phyloP scores from a whole-genome alignment of 2,329 filamentous ascomycete species.

The Nothophaeocryptopus gaeumannii region DNA sequence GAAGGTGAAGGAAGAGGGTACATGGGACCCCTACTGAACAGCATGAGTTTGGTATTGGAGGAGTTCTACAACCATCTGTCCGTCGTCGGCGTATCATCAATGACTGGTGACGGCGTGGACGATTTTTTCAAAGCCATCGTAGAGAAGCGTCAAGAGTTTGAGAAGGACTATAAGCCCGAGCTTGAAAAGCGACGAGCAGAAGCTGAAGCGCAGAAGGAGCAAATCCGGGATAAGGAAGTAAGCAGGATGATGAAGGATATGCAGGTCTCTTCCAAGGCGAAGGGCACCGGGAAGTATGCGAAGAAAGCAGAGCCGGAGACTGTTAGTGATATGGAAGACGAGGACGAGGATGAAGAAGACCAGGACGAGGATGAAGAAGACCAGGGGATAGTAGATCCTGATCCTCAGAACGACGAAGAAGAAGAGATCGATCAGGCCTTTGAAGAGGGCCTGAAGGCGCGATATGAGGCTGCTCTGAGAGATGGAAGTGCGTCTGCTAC shows the following conservation, averaged over 20 bases:
- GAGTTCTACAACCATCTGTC: constrained; percentile 95
- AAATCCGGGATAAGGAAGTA: constrained; percentile 73
- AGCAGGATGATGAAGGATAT: constrained; percentile 95
- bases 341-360: constrained; percentile 51
- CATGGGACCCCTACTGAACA: constrained; percentile 93
- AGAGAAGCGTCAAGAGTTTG: constrained; percentile 83
- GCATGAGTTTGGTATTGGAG: constrained; percentile 95
- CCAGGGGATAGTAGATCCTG: constrained; percentile 48
- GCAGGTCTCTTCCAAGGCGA: constrained; percentile 54
- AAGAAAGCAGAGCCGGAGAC: constrained; percentile 49
- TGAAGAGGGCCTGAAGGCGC: constrained; percentile 65
- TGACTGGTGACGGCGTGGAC: constrained; percentile 86
- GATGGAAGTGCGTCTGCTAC: constrained; percentile 14
- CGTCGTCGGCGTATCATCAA: constrained; percentile 88
- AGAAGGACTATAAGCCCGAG: constrained; percentile 87
- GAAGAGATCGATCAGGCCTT: constrained; percentile 59
- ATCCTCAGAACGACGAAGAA: constrained; percentile 45
- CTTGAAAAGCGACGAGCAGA: constrained; percentile 74
- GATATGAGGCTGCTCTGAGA: constrained; percentile 73
- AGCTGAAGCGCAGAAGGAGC: constrained; percentile 71
- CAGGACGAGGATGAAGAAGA: constrained; percentile 52
- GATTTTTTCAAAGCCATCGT: constrained; percentile 90
- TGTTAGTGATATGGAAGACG: constrained; percentile 52
- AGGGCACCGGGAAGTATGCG: constrained; percentile 34
- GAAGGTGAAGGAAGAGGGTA: constrained; percentile 81